phyloP scores from a whole-genome alignment of 305 asterid species.

The Fraxinus albicans region DNA sequence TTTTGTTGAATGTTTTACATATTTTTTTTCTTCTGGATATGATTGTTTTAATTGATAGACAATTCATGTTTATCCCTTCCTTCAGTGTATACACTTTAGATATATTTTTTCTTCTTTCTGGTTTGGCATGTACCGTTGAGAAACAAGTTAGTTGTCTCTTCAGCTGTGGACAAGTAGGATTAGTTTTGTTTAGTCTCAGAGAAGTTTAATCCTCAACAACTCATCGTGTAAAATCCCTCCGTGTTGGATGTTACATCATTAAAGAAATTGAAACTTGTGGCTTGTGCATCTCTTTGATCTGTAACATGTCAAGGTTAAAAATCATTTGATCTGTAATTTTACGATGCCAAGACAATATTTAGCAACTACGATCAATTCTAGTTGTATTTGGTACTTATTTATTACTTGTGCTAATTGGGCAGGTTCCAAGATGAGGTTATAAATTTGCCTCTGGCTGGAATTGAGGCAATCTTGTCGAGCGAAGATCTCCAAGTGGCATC shows the following conservation, averaged over 20 bases:
- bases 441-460: slow-evolving; percentile 83
- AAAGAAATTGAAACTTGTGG: not conserved
- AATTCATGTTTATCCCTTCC: not conserved
- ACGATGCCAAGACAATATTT: not conserved
- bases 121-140: not conserved
- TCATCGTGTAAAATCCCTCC: not conserved
- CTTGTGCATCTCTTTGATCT: not conserved
- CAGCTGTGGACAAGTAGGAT: not conserved
- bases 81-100: not conserved
- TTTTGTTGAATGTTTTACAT: not conserved
- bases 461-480: slow-evolving; percentile 83
- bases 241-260: not conserved
- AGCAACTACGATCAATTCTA: not conserved
- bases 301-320: not conserved
- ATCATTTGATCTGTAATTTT: not conserved
- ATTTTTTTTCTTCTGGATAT: not conserved
- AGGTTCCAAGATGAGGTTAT: slow-evolving; percentile 91
- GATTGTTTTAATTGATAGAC: not conserved
- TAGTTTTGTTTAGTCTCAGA: not conserved
- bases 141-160: not conserved
- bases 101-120: not conserved
- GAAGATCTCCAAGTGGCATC: slow-evolving; percentile 93
- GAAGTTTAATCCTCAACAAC: not conserved
- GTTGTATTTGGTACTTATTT: slow-evolving; percentile 6
- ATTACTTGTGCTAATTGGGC: slow-evolving; percentile 15